Evolutionary conservation across 2,329 filamentous ascomycete genomes (phyloP).

Genomic region (Didymella lethalis): DNA sequence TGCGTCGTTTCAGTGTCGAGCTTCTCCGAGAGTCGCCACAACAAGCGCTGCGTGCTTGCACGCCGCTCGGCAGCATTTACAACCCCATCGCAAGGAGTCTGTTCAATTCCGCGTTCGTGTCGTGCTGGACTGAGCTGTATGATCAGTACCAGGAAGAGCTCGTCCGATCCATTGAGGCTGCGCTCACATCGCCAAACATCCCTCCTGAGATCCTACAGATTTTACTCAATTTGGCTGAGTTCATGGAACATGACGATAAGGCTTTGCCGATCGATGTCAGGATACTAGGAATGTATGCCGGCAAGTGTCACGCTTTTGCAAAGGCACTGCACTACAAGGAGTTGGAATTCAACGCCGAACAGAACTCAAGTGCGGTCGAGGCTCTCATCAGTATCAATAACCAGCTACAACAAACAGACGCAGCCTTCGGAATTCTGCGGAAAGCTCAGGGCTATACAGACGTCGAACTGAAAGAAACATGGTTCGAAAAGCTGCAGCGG

Average conservation of each 20-base stretch:
- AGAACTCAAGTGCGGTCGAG: slow-evolving; percentile 93
- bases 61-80: slow-evolving; percentile 88
- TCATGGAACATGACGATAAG: slow-evolving; percentile 99
- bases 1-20: slow-evolving; percentile 94
- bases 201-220: slow-evolving; percentile 95
- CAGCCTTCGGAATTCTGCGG: slow-evolving; percentile 94
- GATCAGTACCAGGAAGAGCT: slow-evolving; percentile 97
- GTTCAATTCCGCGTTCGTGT: slow-evolving; percentile 99
- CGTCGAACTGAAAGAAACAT: slow-evolving; percentile 95
- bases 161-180: slow-evolving; percentile 92
- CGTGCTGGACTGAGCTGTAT: slow-evolving; percentile 97
- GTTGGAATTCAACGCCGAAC: slow-evolving; percentile 95
- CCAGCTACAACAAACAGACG: slow-evolving; percentile 97
- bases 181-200: slow-evolving; percentile 93
- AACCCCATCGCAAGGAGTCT: slow-evolving; percentile 89
- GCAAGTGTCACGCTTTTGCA: slow-evolving; percentile 95
- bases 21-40: slow-evolving; percentile 94
- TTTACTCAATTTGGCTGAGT: slow-evolving; percentile 94
- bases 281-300: slow-evolving; percentile 91
- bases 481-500: slow-evolving; percentile 97
- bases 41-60: slow-evolving; percentile 91
- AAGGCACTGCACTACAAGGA: slow-evolving; percentile 99
- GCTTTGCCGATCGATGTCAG: slow-evolving; percentile 96
- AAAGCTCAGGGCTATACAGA: slow-evolving; percentile 96
- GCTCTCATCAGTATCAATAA: slow-evolving; percentile 99